phyloP scores from a whole-genome alignment of 2,329 filamentous ascomycete species.

The Mycosphaerella sp. region DNA sequence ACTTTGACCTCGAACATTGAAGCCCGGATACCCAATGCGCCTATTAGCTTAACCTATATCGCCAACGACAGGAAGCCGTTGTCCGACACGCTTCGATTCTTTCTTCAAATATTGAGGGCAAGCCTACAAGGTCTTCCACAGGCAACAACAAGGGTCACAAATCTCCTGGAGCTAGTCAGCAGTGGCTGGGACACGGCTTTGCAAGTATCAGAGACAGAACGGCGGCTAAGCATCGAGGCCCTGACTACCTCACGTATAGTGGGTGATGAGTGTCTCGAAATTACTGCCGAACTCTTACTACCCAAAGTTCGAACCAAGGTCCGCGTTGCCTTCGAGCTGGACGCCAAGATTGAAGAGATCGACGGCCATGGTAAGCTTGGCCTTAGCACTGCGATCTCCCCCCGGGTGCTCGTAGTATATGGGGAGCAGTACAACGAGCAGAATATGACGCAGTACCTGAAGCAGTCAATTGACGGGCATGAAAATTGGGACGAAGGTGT shows the following conservation, averaged over 20 bases:
- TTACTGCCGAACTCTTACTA: constrained; percentile 59
- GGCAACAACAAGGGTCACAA: constrained; percentile 50
- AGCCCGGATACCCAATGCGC: constrained; percentile 38
- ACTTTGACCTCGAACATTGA: constrained; percentile 22
- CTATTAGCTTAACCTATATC: constrained; percentile 66
- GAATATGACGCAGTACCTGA: constrained; percentile 68
- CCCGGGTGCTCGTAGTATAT: constrained; percentile 60
- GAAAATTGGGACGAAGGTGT: constrained; percentile 42
- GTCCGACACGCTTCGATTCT: constrained; percentile 66
- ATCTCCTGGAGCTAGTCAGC: constrained; percentile 55
- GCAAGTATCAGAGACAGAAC: constrained; percentile 55
- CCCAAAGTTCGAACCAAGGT: constrained; percentile 62
- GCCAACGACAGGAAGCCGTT: constrained; percentile 49
- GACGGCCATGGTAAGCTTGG: constrained; percentile 44
- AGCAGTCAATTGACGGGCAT: constrained; percentile 42
- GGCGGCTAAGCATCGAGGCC: constrained; percentile 56
- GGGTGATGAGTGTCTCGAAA: constrained; percentile 58
- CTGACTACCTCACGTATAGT: constrained; percentile 59
- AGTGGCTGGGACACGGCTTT: constrained; percentile 61
- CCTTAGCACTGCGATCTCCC: constrained; percentile 39
- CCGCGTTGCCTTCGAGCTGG: constrained; percentile 54
- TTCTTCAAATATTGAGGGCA: constrained; percentile 65
- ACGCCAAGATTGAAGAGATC: constrained; percentile 40
- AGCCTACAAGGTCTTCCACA: constrained; percentile 59
- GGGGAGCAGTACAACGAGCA: constrained; percentile 70